Conservation (phyloP, 176 grass and related monocot species). For the Ensete ventricosum region DNA sequence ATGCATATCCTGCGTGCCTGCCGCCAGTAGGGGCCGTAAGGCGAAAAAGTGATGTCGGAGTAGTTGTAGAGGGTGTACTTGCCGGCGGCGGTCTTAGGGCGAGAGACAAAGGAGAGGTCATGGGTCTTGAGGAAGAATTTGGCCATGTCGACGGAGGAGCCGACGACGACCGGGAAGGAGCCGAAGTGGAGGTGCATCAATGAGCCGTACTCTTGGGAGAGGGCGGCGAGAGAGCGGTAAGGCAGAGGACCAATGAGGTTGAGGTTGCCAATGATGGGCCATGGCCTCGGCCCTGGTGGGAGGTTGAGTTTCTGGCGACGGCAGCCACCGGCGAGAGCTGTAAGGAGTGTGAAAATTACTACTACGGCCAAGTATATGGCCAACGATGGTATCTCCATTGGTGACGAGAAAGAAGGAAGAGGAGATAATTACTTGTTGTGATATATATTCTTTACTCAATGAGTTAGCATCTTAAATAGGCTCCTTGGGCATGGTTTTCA, state of each 20-base stretch:
- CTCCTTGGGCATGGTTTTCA: too few relatives aligned
- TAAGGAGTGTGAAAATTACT: not conserved
- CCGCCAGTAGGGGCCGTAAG: slow-evolving; percentile 6
- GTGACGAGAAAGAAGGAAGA: not conserved
- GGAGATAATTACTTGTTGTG: not conserved
- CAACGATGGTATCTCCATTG: not conserved
- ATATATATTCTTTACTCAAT: too few relatives aligned
- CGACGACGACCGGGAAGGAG: slow-evolving; percentile 1
- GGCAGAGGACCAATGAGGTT: slow-evolving; percentile 5
- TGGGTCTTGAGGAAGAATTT: slow-evolving; percentile 3
- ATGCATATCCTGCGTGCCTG: slow-evolving; percentile 5
- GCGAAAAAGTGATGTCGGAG: not conserved
- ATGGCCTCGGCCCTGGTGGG: not conserved
- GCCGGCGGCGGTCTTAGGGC: not conserved
- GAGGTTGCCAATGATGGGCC: slow-evolving; percentile 3
- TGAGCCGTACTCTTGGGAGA: slow-evolving; percentile 5
- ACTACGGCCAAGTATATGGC: not conserved
- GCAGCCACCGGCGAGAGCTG: not conserved
- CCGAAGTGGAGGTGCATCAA: slow-evolving; percentile 1
- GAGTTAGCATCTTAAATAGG: too few relatives aligned
- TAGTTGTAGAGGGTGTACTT: not conserved
- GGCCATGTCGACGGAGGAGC: slow-evolving; percentile 6
- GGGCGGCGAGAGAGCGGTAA: slow-evolving; percentile 1
- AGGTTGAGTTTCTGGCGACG: not conserved
- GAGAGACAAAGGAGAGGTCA: not conserved